Evolutionary conservation across 139 green algal species (phyloP).

Genomic region (Chlorella sp.): DNA sequence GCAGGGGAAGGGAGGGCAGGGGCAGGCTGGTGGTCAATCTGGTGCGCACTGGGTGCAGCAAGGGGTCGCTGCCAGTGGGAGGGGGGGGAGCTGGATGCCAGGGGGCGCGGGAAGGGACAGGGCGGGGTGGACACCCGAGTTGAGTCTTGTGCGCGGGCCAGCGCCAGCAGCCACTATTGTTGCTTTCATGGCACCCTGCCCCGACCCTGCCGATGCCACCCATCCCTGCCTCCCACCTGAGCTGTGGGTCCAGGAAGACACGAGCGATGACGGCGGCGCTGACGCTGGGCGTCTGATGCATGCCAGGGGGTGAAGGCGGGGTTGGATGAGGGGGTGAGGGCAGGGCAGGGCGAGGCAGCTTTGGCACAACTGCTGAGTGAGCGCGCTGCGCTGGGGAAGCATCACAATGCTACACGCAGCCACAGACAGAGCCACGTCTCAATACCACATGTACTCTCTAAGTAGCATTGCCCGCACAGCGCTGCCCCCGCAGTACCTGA

Average conservation of each 20-base stretch:
- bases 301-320: not conserved
- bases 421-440: not conserved
- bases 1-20: not conserved
- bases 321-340: not conserved
- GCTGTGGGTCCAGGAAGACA: conserved; percentile 75
- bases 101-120: too few relatives aligned
- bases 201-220: not conserved
- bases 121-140: too few relatives aligned
- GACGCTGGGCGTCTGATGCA: conserved; percentile 63
- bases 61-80: too few relatives aligned
- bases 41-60: not conserved
- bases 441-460: not conserved
- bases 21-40: not conserved
- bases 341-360: not conserved
- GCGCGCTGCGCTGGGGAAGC: not conserved
- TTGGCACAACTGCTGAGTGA: not conserved
- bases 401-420: too few relatives aligned
- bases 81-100: too few relatives aligned
- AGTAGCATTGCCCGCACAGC: not conserved
- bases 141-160: too few relatives aligned
- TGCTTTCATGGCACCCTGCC: not conserved
- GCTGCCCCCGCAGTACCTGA: not conserved
- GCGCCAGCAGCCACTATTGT: too few relatives aligned
- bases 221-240: conserved; percentile 34
- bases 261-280: conserved; percentile 67